Base-by-base conservation (phyloP, 306 rosid genomes). In the Trifolium dubium region DNA sequence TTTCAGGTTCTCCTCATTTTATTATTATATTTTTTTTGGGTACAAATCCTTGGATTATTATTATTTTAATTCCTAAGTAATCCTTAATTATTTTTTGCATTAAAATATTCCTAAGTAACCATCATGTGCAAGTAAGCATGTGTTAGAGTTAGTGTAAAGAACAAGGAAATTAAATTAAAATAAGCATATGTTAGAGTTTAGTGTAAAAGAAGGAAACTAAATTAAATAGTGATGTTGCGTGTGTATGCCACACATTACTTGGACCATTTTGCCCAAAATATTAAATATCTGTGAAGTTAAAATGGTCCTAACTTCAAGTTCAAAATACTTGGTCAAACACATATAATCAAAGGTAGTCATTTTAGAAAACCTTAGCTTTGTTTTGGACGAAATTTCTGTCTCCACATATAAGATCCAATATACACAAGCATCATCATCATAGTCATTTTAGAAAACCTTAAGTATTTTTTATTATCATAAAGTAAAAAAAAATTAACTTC, bases 1-100 rank as follows among this genome's bases (percentile, higher is more conserved):
- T 80, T 89, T 89, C 87, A 91, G 98, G 98, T 93, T 76, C 71
- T 70, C 3, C n/a, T 58, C 28, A 31, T 34, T 51, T 63, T 43
- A 15, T 14, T 78, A 29, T 6, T 14, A 6, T 23, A 23, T 23
- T 23, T 0, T 23, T 23, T 23, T 23, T n/a, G n/a, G 23, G 23
- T 23, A 23, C 23, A 23, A 23, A 23, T 23, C 23, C 23, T 23
- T 23, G 23, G 0, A 23, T 23, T 23, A 23, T 23, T 23, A 23
- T 23, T 23, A 23, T 23, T 23, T 23, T 23, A 23, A 23, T 23
- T 23, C 23, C 23, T 23, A 23, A 23, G 23, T 23, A 23, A 23
- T 23, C 23, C 23, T 23, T 35, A 35, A 37, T 37, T 37, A 6
- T 34, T 34, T 34, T 34, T 23, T 23, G 23, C 23, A 34, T 32